Evolutionary conservation across 495 filamentous ascomycete genomes (phyloP).

Genomic region (Darksidea phi): DNA sequence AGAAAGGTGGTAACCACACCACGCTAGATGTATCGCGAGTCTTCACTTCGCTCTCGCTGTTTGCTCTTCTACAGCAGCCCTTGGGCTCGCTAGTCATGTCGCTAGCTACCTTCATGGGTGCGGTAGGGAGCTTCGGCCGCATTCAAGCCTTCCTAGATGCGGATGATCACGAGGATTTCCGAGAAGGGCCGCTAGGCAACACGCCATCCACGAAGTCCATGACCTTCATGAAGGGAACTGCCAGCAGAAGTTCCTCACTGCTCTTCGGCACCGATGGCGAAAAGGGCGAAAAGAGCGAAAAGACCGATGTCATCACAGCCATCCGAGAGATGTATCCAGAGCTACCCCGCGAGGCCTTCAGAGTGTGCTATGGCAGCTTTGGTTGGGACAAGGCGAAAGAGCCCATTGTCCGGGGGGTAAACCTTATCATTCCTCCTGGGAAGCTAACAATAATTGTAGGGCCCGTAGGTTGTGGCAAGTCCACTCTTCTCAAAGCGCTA

Average conservation of each 20-base stretch:
- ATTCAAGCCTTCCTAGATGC: neutral
- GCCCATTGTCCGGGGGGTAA: conserved; percentile 14
- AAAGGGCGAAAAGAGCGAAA: neutral
- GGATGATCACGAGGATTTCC: neutral
- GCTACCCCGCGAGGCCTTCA: neutral
- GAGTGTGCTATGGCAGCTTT: conserved; percentile 8
- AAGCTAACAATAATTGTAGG: conserved; percentile 26
- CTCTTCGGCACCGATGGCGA: neutral
- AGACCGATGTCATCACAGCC: neutral
- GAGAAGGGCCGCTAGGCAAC: no score
- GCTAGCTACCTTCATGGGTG: neutral
- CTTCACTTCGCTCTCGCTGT: neutral
- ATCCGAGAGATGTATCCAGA: neutral
- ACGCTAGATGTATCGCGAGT: neutral
- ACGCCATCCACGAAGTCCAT: no score
- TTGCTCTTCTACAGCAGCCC: neutral
- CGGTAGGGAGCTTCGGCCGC: neutral
- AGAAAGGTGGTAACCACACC: neutral
- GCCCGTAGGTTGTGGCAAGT: conserved; percentile 31
- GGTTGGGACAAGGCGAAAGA: conserved; percentile 4
- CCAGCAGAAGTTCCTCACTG: no score
- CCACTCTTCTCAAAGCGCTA: conserved; percentile 22
- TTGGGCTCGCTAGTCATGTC: neutral
- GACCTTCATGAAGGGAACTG: no score
- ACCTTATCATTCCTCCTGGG: conserved; percentile 6